Base-by-base conservation (phyloP, 441 rosid species). In the Bruguiera hainesii region DNA sequence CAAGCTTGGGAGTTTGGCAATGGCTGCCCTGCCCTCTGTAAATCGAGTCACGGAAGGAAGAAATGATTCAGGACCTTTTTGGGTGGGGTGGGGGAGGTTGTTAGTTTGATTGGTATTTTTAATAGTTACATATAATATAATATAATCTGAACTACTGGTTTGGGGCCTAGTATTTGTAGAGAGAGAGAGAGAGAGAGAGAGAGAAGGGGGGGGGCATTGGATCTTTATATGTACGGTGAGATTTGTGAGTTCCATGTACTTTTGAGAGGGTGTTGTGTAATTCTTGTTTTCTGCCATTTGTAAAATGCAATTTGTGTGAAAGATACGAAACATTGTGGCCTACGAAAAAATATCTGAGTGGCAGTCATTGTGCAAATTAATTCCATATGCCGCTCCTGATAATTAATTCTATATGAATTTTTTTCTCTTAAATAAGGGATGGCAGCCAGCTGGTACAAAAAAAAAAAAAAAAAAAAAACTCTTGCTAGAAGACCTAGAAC, bases 221-320 rank as follows among this genome's bases (percentile, higher is more conserved):
- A 33, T 33, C 65, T 56, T 71, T 75, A 28, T 60, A 71, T 80
- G 78, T 73, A 66, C 73, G 73, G 76, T 75, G 81, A 72, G 71
- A 73, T 58, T 63, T 64, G 75, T 78, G 75, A 76, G 76, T 50
- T 74, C 68, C 75, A 49, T 85, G 87, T 85, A 82, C 77, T 66
- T 83, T 78, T 80, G 82, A 78, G 82, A 78, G 68, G 48, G 75
- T 76, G 77, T 69, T 73, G 71, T 83, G 84, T 83, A 83, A 75
- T 72, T 73, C 63, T 49, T 60, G 21, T 64, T 61, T 64, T 11
- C 6, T 23, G 16, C 16, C 1, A 60, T 51, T 39, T 78, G 82
- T 81, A 73, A 79, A 69, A 75, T 79, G 73, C 72, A 71, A 72
- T 50, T 78, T 78, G 85, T 75, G 84, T 72, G 82, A 79, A 39